Evolutionary conservation across 495 filamentous ascomycete genomes (phyloP), one percentile per base, ranked within the genome.

Genomic region (Achaetomiella virescens): DNA sequence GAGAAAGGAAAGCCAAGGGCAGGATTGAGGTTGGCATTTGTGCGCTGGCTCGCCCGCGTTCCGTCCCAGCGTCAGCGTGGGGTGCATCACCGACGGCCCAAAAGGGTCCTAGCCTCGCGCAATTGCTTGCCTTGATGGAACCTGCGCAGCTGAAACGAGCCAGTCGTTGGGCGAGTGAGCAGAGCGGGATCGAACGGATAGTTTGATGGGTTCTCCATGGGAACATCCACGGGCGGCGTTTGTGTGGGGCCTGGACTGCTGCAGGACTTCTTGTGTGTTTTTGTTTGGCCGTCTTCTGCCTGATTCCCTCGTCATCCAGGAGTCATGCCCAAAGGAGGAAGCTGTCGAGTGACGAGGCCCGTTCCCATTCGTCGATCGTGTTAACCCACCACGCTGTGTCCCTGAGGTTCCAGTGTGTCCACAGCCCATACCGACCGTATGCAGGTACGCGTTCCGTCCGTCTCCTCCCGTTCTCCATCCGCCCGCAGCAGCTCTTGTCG

Each of bases 391-490:
- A 4, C 27, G 27, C n/a, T n/a, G n/a, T n/a, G n/a, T 4, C 27
- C 12, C 25, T 31, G 36, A 31, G 24, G 44, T 42, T 29, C n/a
- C 14, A 17, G 25, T 6, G 36, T n/a, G 36, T 11, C 15, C 11
- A 38, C 36, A 38, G 10, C 17, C 21, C 33, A 15, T 8, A 25
- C 24, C 25, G n/a, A 45, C 27, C 20, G 35, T 25, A 56, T 57
- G 46, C 54, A 50, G 54, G 46, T 50, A 57, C 54, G 46, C 37
- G 54, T 20, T 50, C 44, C 47, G 46, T 50, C 54, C 20, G 54
- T 36, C 54, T 50, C 54, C 54, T 43, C 47, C 38, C 40, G 45
- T 42, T 48, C 53, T 48, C 54, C 54, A 56, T 56, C 38, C 29
- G 50, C 17, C 40, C 50, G 21, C 40, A 41, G 36, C 10, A n/a